A percentile compares a stretch with the other conserved stretches of the same genome.
Conservation (phyloP, 768 basidiomycete genomes). For the Piloderma croceum region DNA sequence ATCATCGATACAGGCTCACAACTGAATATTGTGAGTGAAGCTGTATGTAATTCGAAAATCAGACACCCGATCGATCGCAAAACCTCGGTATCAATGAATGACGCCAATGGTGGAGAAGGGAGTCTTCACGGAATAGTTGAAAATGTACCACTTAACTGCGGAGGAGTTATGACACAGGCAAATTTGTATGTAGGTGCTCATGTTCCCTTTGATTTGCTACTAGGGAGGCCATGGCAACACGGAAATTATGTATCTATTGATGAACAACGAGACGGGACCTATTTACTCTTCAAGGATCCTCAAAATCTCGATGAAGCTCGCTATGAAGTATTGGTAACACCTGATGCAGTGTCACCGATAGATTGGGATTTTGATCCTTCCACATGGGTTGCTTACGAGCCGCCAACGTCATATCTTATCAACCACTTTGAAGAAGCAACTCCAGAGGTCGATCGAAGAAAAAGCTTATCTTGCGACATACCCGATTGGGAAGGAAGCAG, state of each 20-base stretch:
- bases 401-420: no score
- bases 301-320: background rate
- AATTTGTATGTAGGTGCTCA: slow-evolving; percentile 19
- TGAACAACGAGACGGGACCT: slow-evolving; percentile 15
- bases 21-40: slow-evolving; percentile 16
- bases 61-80: background rate
- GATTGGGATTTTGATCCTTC: background rate
- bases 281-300: background rate
- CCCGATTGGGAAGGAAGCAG: no score
- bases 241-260: slow-evolving; percentile 18
- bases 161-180: slow-evolving; percentile 14
- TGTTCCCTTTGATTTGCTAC: slow-evolving; percentile 13
- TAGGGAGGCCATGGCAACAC: slow-evolving; percentile 19
- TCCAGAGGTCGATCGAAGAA: no score
- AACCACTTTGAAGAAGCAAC: no score
- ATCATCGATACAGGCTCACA: slow-evolving; percentile 25
- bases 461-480: no score
- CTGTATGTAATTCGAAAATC: slow-evolving; percentile 7
- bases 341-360: background rate
- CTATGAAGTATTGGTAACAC: background rate
- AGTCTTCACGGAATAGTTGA: slow-evolving; percentile 16
- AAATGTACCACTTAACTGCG: slow-evolving; percentile 17
- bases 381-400: no score
- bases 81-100: slow-evolving; percentile 15
- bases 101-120: slow-evolving; percentile 25